Base-by-base conservation (phyloP, 768 basidiomycete species). In the Pleurotus cornucopiae region DNA sequence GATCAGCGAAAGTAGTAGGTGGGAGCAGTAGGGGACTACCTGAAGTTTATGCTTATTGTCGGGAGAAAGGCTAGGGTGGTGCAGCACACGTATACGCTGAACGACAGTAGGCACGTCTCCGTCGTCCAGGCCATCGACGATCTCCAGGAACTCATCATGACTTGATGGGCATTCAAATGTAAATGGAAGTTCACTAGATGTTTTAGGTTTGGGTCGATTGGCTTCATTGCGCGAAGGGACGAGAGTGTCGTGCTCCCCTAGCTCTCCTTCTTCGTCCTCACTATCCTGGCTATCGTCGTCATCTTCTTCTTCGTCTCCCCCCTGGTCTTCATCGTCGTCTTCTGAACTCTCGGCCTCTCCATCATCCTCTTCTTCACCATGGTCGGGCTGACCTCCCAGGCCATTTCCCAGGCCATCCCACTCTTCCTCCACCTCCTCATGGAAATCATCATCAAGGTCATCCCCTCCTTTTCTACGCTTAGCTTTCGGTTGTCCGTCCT, bases 41-140 rank as follows among this genome's bases (percentile, higher is more conserved):
- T 96, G 92, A 18, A 98, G 75, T 71, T 91, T 97, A 67, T 82
- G 79, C 66, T 94, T 97, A 75, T 99, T 98, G 16, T 91, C 94
- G 16, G 87, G 83, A 1, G 83, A 86, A n/a, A 98, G 75, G 65
- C 92, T 96, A 1, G 95, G 90, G 66, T 99, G 97, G 65, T 97
- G 86, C 6, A 98, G 72, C 0, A 91, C 81, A 9, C 95, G 83
- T 46, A 98, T 94, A 44, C 97, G 88, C 64, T 98, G 88, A 37
- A 98, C 76, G 1, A 98, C 92, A 0, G 76, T 85, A 3, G 86
- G 82, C 1, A 96, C 67, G 58, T 96, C 88, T 23, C 81, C 73
- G 43, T 92, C 89, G 13, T 82, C 76, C 14, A 94, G 68, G 40
- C 77, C 78, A 16, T 88, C 81, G 2, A 98, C 67, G 13, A 96